phyloP scores from a whole-genome alignment of 2,329 filamentous ascomycete genomes.

The Colletotrichum sp. region DNA sequence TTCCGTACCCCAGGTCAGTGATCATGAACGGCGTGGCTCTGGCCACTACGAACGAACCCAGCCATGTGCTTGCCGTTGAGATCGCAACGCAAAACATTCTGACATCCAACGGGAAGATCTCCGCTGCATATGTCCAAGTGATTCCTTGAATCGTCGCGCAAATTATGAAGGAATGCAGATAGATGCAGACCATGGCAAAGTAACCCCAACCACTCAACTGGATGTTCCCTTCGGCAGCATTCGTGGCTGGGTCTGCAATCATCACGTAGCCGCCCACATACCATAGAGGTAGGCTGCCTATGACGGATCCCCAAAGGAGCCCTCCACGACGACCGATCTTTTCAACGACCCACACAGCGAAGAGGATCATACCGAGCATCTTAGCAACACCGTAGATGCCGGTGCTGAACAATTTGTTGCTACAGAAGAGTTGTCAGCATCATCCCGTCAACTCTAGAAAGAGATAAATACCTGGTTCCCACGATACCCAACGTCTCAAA shows the following conservation, averaged over 20 bases:
- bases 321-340: slow-evolving; percentile 50
- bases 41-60: slow-evolving; percentile 44
- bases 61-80: slow-evolving; percentile 38
- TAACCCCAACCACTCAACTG: slow-evolving; percentile 43
- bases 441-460: background rate
- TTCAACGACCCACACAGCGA: slow-evolving; percentile 50
- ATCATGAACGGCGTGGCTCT: slow-evolving; percentile 46
- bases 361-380: slow-evolving; percentile 38
- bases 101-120: slow-evolving; percentile 49
- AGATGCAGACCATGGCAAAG: slow-evolving; percentile 45
- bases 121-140: slow-evolving; percentile 48
- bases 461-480: slow-evolving; percentile 25
- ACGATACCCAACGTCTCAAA: slow-evolving; percentile 40
- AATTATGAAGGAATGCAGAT: slow-evolving; percentile 40
- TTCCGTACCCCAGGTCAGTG: slow-evolving; percentile 47
- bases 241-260: slow-evolving; percentile 32
- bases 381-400: slow-evolving; percentile 44
- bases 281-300: slow-evolving; percentile 39
- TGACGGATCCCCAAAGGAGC: slow-evolving; percentile 44
- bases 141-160: slow-evolving; percentile 46
- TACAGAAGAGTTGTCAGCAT: background rate
- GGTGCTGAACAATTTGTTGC: slow-evolving; percentile 38
- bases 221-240: slow-evolving; percentile 50
- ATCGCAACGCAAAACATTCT: slow-evolving; percentile 38
- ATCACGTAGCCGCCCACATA: slow-evolving; percentile 42